Conservation (phyloP, 257 asterid genomes). For the Buddleja alternifolia region DNA sequence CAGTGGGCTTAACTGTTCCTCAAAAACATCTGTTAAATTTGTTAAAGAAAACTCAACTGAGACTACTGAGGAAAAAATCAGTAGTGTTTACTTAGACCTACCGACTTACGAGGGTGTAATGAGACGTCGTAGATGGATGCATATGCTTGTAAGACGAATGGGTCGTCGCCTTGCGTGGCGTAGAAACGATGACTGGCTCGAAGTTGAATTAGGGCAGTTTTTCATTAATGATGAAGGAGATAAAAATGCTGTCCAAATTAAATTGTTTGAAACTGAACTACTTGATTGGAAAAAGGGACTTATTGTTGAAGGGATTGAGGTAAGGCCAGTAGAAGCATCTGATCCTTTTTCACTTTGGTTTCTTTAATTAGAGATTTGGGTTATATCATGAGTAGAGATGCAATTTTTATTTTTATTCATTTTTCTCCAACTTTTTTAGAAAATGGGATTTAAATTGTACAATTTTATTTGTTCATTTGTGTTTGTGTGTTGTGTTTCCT, state of each 20-base stretch:
- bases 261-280: slow-evolving; percentile 18
- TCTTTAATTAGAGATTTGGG: too few relatives aligned
- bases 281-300: slow-evolving; percentile 28
- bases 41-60: neutral
- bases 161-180: neutral
- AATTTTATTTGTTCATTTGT: too few relatives aligned
- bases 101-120: neutral
- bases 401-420: too few relatives aligned
- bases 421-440: too few relatives aligned
- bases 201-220: slow-evolving; percentile 40
- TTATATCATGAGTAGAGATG: too few relatives aligned
- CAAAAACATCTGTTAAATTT: slow-evolving; percentile 31
- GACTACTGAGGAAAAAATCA: neutral
- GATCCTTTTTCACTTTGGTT: too few relatives aligned
- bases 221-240: slow-evolving; percentile 30
- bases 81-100: slow-evolving; percentile 3
- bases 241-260: slow-evolving; percentile 14
- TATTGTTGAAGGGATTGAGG: slow-evolving; percentile 34
- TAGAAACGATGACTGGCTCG: slow-evolving; percentile 39
- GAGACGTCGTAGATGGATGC: neutral
- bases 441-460: too few relatives aligned
- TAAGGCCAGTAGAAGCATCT: slow-evolving; percentile 31
- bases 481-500: too few relatives aligned
- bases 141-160: neutral
- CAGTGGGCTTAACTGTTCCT: slow-evolving; percentile 23